These are phyloP conservation scores for Drosera capensis DNA, from an alignment of 148 eudicot species.

Conservation along the genomic window DNA sequence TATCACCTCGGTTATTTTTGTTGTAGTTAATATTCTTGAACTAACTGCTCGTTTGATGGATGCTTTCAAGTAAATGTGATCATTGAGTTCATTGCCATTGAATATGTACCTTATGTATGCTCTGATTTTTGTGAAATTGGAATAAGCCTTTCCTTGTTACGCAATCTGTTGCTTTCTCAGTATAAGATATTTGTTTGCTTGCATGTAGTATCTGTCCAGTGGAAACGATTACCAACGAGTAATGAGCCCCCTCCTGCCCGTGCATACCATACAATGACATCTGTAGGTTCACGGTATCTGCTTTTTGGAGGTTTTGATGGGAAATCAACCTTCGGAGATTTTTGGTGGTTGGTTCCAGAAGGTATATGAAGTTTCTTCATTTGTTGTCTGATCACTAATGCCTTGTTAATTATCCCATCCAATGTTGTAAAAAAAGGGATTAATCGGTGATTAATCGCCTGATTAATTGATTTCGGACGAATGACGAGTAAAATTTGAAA, in stretches of 20 bases:
- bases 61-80: too few relatives aligned
- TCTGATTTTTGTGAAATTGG: too few relatives aligned
- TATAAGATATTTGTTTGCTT: slow-evolving; percentile 8
- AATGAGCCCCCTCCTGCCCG: slow-evolving; percentile 75
- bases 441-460: too few relatives aligned
- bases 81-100: too few relatives aligned
- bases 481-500: too few relatives aligned
- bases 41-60: too few relatives aligned
- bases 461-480: too few relatives aligned
- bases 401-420: neutral
- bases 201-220: slow-evolving; percentile 65
- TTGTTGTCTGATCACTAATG: neutral
- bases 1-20: too few relatives aligned
- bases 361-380: slow-evolving; percentile 23
- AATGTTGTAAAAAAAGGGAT: neutral
- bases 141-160: neutral
- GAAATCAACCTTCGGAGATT: slow-evolving; percentile 81
- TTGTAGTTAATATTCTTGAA: too few relatives aligned
- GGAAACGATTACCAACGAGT: slow-evolving; percentile 68
- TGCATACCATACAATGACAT: slow-evolving; percentile 82
- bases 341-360: slow-evolving; percentile 99
- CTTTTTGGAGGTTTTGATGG: slow-evolving; percentile 98
- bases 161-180: neutral
- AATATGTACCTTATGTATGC: too few relatives aligned
- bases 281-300: slow-evolving; percentile 58